Evolutionary conservation across 495 filamentous ascomycete genomes (phyloP).

Genomic region (Echria macrotheca): DNA sequence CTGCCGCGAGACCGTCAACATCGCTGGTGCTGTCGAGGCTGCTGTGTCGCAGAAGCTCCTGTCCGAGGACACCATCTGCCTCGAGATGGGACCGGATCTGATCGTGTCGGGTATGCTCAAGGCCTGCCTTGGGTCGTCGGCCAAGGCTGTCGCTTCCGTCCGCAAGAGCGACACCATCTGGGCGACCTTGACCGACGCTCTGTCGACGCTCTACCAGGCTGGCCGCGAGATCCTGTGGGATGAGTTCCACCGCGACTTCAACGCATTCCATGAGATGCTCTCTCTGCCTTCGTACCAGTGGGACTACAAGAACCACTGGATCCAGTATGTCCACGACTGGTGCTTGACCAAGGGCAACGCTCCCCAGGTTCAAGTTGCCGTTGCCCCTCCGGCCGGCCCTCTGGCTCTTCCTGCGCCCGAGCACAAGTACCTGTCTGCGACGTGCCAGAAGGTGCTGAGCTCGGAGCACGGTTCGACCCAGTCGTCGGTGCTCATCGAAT

Average conservation of each 20-base stretch:
- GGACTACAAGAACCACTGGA: conserved; percentile 80
- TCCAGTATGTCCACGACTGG: conserved; percentile 65
- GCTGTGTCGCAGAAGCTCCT: conserved; percentile 45
- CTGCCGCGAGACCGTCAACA: conserved; percentile 68
- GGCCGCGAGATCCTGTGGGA: conserved; percentile 70
- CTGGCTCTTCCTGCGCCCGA: too few species aligned
- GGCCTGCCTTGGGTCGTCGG: conserved; percentile 52
- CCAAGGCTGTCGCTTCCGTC: conserved; percentile 51
- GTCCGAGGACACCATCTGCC: conserved; percentile 52
- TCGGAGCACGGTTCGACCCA: conserved; percentile 50
- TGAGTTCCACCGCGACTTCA: conserved; percentile 73
- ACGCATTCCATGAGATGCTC: conserved; percentile 54
- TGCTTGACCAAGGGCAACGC: conserved; percentile 69
- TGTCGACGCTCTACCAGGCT: conserved; percentile 56
- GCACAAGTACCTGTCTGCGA: conserved; percentile 43
- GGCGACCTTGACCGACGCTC: conserved; percentile 55
- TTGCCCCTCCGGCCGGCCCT: conserved; percentile 46
- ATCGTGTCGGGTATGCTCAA: conserved; percentile 67
- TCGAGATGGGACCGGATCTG: conserved; percentile 68
- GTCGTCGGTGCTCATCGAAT: conserved; percentile 54
- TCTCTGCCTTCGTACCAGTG: conserved; percentile 70
- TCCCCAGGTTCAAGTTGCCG: conserved; percentile 52
- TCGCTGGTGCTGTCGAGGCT: conserved; percentile 57
- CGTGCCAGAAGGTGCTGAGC: conserved; percentile 49
- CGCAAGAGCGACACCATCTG: conserved; percentile 53